phyloP scores from a whole-genome alignment of 495 filamentous ascomycete genomes.

The Apiosordaria backusii region DNA sequence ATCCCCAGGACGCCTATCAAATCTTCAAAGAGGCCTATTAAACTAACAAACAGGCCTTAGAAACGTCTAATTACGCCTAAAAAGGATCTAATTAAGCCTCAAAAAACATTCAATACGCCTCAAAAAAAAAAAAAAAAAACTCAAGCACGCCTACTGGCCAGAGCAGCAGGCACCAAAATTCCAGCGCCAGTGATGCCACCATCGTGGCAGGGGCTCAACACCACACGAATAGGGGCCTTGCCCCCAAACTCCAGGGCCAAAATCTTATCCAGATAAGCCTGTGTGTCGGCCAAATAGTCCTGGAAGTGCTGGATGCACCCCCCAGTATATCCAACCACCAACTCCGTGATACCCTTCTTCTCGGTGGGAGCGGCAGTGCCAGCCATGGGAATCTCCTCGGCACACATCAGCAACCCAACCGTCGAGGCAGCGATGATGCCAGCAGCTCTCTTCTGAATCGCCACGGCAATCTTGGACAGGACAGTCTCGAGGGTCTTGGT shows the following conservation, averaged over 20 bases:
- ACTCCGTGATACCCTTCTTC: conserved; percentile 35
- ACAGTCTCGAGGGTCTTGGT: conserved; percentile 51
- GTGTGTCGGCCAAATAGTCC: conserved; percentile 65
- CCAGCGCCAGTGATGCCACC: conserved; percentile 75
- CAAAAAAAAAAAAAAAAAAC: neutral
- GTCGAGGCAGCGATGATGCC: conserved; percentile 69
- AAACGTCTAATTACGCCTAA: neutral
- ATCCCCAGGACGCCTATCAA: neutral
- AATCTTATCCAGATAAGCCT: conserved; percentile 62
- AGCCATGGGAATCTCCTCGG: conserved; percentile 54
- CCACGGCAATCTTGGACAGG: conserved; percentile 58
- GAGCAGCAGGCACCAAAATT: conserved; percentile 59
- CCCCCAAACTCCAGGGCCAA: conserved; percentile 54
- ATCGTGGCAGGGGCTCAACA: conserved; percentile 66
- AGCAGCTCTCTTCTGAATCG: conserved; percentile 65
- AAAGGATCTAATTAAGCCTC: neutral
- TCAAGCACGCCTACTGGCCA: conserved; percentile 18
- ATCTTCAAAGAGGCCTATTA: neutral
- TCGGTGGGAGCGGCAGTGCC: neutral
- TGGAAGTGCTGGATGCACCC: conserved; percentile 77
- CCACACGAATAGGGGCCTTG: conserved; percentile 55
- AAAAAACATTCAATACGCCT: neutral
- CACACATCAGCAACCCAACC: conserved; percentile 62
- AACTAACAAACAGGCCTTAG: neutral
- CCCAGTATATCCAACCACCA: conserved; percentile 75